Evolutionary conservation across 139 green algal species (phyloP), one percentile per base, ranked within the genome.

Genomic region (Chloropicon primus): DNA sequence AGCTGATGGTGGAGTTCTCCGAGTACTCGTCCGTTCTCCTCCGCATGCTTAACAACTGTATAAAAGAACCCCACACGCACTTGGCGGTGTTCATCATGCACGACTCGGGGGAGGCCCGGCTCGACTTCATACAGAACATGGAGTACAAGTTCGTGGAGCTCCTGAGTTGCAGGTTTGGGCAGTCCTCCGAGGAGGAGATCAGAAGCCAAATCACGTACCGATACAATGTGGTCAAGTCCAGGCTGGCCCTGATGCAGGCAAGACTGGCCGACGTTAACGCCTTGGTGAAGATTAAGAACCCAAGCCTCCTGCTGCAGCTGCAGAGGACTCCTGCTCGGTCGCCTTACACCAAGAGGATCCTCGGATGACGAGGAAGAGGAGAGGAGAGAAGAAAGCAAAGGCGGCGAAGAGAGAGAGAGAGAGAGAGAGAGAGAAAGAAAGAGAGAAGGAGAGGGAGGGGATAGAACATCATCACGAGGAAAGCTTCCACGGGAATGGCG

Each of bases 61-160:
- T 91, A 22, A 85, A 85, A 24, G 80, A 88, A 80, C 87, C 87
- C 22, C 86, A 90, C 72, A 73, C 84, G 24, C 78, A 88, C 77
- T 77, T 93, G 22, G 85, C 84, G 3, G 82, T 91, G 2, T 77
- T 90, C 26, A 74, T 89, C 53, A 87, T 89, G 83, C 76, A 89
- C 25, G 78, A 82, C 71, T 74, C 72, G 21, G 85, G 88, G 22
- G 81, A 85, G 21, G 88, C 85, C 0, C 53, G 85, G 53, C 80
- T 92, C 24, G 86, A 89, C 54, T 90, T 90, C 75, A 87, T 92
- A 17, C 81, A 92, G 85, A 92, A 92, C 77, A 91, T 92, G 87
- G 86, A 93, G 80, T 90, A 93, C 85, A 93, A 93, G 84, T 93
- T 93, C 78, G 89, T 93, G 78, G 89, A 93, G 85, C 84, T 93